These are phyloP conservation scores for Naganishia vaughanmartiniae DNA, from an alignment of 768 basidiomycete genomes.

Conservation along the genomic window DNA sequence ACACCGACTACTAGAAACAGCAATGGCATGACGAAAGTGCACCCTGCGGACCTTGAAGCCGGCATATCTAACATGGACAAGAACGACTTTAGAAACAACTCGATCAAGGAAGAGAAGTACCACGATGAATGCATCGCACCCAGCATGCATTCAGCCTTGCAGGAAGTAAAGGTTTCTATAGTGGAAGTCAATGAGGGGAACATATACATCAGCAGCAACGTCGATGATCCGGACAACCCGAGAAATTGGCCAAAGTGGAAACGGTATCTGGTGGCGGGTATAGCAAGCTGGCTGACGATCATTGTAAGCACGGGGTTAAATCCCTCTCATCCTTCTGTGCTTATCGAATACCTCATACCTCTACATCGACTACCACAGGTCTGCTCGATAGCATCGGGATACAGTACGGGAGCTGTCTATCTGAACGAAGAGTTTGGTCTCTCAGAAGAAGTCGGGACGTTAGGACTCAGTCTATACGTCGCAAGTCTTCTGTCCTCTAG, in stretches of 20 bases:
- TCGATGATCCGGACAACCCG: constrained; percentile 34
- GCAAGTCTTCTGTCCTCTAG: background rate
- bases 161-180: constrained; percentile 26
- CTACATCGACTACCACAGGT: background rate
- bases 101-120: background rate
- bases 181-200: constrained; percentile 34
- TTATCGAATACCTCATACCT: too few relatives aligned
- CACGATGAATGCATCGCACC: background rate
- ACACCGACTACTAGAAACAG: too few relatives aligned
- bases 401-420: constrained; percentile 14
- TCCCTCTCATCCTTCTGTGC: too few relatives aligned
- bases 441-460: constrained; percentile 22
- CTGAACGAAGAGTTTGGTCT: constrained; percentile 28
- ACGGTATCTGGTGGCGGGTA: constrained; percentile 35
- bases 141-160: background rate
- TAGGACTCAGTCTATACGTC: constrained; percentile 25
- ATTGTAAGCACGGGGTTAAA: constrained; percentile 36
- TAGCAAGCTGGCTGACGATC: constrained; percentile 37
- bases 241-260: constrained; percentile 42
- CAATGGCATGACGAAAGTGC: background rate
- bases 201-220: constrained; percentile 30
- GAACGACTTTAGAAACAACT: background rate
- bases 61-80: background rate
- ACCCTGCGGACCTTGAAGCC: constrained; percentile 9
- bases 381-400: constrained; percentile 25